Percentiles rank a stretch among this genome's conserved stretches.
Evolutionary conservation across 2,329 filamentous ascomycete genomes (phyloP).

Genomic region (Alternaria infectoria): DNA sequence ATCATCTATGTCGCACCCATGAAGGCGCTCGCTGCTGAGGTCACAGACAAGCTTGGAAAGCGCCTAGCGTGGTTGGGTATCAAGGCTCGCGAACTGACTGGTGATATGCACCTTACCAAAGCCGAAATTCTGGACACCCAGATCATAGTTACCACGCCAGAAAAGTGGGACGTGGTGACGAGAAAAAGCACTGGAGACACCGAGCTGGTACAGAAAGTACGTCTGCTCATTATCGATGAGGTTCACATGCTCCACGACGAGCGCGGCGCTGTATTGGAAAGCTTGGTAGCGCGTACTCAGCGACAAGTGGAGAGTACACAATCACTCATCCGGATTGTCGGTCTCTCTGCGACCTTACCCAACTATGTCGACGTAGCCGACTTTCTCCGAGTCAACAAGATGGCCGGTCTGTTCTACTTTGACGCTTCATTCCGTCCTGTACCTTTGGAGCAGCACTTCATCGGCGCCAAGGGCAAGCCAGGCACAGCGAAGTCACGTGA

Average conservation of each 20-base stretch:
- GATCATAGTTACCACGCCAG: slow-evolving; percentile 97
- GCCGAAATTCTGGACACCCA: slow-evolving; percentile 94
- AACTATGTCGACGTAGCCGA: slow-evolving; percentile 98
- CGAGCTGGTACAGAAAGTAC: slow-evolving; percentile 95
- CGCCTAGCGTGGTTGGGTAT: slow-evolving; percentile 93
- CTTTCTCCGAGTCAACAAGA: slow-evolving; percentile 93
- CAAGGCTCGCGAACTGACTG: slow-evolving; percentile 90
- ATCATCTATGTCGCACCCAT: slow-evolving; percentile 98
- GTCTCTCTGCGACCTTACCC: slow-evolving; percentile 91
- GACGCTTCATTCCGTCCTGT: slow-evolving; percentile 95
- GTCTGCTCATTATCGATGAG: slow-evolving; percentile 95
- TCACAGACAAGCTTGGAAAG: slow-evolving; percentile 92
- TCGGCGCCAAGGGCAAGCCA: slow-evolving; percentile 91
- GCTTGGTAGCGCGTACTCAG: slow-evolving; percentile 91
- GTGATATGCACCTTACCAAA: slow-evolving; percentile 98
- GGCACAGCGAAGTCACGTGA: slow-evolving; percentile 82
- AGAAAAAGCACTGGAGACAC: slow-evolving; percentile 97
- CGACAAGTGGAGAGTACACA: slow-evolving; percentile 98
- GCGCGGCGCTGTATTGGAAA: slow-evolving; percentile 93
- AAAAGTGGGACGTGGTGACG: slow-evolving; percentile 99
- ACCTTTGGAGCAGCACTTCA: slow-evolving; percentile 94
- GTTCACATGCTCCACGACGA: slow-evolving; percentile 99
- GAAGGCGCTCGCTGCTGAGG: slow-evolving; percentile 96
- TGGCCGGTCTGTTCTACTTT: slow-evolving; percentile 94
- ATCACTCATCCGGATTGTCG: slow-evolving; percentile 93